Conservation (phyloP, 805 yeast species). For the Lipomyces orientalis region DNA sequence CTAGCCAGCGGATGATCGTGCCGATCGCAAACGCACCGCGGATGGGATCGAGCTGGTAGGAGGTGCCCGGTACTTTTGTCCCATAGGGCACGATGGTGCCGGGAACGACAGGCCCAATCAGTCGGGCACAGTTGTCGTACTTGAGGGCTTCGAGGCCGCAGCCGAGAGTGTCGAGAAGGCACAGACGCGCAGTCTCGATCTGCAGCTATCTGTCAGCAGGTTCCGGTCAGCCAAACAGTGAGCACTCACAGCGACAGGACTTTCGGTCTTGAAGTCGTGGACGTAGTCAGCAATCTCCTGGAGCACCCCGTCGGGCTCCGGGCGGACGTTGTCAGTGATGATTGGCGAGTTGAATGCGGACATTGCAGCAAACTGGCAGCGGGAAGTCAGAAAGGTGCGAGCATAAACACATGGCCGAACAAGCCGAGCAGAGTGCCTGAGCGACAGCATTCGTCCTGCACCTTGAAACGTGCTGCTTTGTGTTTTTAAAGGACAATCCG, state of each 20-base stretch:
- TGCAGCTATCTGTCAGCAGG: background rate
- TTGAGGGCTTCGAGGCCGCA: conserved; percentile 65
- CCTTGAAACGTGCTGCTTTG: too few relatives aligned
- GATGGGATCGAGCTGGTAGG: conserved; percentile 58
- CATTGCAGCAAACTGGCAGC: conserved; percentile 18
- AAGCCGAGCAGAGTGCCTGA: conserved; percentile 2
- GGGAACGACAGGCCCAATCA: conserved; percentile 64
- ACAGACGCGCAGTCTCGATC: conserved; percentile 59
- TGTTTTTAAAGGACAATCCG: too few relatives aligned
- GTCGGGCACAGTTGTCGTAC: conserved; percentile 54
- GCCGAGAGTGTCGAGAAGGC: conserved; percentile 63
- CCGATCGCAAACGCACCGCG: conserved; percentile 65
- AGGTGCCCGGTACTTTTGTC: conserved; percentile 60
- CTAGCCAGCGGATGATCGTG: conserved; percentile 64
- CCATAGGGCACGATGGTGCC: conserved; percentile 63
- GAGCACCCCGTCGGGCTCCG: conserved; percentile 57
- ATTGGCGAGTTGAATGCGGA: conserved; percentile 11
- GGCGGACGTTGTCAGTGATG: conserved; percentile 56
- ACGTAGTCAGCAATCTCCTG: conserved; percentile 58
- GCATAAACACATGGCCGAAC: conserved; percentile 1
- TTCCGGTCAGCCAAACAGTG: background rate
- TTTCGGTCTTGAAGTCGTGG: conserved; percentile 53
- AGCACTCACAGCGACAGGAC: conserved; percentile 50
- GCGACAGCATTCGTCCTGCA: background rate
- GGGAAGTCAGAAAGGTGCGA: conserved; percentile 5